Base-by-base conservation (phyloP, 1,284 basidiomycete species). In the Peniophora sp. region DNA sequence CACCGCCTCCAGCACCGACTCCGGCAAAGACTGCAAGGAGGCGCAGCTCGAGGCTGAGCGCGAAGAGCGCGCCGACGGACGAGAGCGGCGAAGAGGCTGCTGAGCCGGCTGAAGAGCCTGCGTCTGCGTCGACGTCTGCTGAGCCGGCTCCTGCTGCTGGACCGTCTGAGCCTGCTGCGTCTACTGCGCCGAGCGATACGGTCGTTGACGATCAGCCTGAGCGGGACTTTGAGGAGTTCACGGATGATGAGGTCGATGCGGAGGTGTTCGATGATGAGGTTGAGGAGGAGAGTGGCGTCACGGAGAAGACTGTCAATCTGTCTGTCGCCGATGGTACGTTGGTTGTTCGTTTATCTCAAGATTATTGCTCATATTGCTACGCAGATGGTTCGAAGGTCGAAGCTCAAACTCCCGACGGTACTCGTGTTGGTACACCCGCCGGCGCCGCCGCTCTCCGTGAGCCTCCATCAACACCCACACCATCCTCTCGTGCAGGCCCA, bases 341-440 rank as follows among this genome's bases (percentile, higher is more conserved):
- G 27, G 9, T 15, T 50, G 42, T 3, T 2, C 11, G 18, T 51
- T 14, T 49, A 35, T 15, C 20, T 49, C 18, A 15, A 48, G 44
- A 35, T 3, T 47, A 18, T 39, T 32, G 24, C 11, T 45, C 5
- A 17, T 54, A 46, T 15, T 32, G 24, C 48, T 52, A 45, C 15
- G 54, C 44, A 85, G 94, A 96, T 68, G 92, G 92, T 6, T 85
- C 87, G 3, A 92, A 88, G 62, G 81, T 98, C 8, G 92, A 94
- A 62, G 95, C 93, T 9, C 92, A 97, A 65, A 98, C 96, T 0
- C 94, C 96, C 0, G 92, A 97, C 54, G 96, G 96, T 1, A 97
- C 95, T 0, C 81, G 93, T 18, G 84, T 99, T 32, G 83, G 89
- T 1, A 98, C 96, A 5, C 96, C 96, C 0, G 84, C 76, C 59